Conservation (phyloP, 768 basidiomycete genomes). For the Exsudoporus frostii region DNA sequence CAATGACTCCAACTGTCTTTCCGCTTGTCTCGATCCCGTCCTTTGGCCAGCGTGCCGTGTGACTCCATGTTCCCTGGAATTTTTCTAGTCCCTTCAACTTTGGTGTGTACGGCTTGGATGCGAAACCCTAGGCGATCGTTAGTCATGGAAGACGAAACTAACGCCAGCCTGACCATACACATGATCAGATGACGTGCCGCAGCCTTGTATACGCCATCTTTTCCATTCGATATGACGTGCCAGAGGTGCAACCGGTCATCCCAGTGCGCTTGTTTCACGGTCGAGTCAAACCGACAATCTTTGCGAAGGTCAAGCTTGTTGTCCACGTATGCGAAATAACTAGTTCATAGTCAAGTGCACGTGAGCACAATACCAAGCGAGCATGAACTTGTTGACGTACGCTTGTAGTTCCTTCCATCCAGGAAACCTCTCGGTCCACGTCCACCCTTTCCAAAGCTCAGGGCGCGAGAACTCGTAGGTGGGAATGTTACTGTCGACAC, state of each 20-base stretch:
- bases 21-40: slow-evolving; percentile 12
- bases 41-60: slow-evolving; percentile 14
- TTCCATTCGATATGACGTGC: slow-evolving; percentile 3
- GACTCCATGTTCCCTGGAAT: slow-evolving; percentile 9
- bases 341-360: neutral
- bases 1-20: slow-evolving; percentile 16
- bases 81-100: slow-evolving; percentile 6
- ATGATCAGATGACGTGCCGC: slow-evolving; percentile 9
- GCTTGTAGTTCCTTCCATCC: slow-evolving; percentile 8
- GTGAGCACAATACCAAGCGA: neutral
- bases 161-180: slow-evolving; percentile 5
- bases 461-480: slow-evolving; percentile 8
- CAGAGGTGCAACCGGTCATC: slow-evolving; percentile 7
- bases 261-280: slow-evolving; percentile 10
- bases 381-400: neutral
- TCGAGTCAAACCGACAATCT: slow-evolving; percentile 12
- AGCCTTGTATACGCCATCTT: slow-evolving; percentile 11
- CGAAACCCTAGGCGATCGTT: neutral
- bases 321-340: slow-evolving; percentile 16
- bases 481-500: slow-evolving; percentile 10
- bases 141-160: neutral
- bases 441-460: slow-evolving; percentile 13
- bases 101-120: slow-evolving; percentile 12
- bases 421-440: slow-evolving; percentile 15
- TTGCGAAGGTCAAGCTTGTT: slow-evolving; percentile 13